phyloP scores from a whole-genome alignment of 352 stramenopile genomes.

The Pilasporangium apinafurcum region DNA sequence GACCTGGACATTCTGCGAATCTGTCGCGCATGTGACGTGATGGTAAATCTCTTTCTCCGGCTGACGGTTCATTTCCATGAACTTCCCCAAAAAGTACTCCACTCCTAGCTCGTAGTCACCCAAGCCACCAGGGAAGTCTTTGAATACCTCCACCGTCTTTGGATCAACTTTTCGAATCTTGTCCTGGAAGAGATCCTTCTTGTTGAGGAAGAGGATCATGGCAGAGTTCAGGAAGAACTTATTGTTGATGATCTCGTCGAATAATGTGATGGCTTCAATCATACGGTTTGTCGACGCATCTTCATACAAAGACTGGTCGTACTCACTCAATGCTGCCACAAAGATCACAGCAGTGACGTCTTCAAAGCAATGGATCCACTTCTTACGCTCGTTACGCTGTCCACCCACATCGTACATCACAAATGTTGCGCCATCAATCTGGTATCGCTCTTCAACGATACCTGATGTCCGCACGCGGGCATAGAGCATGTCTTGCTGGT shows the following conservation, averaged over 20 bases:
- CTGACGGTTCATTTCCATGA: conserved; percentile 93
- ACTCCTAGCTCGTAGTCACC: conserved; percentile 85
- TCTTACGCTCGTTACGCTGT: conserved; percentile 95
- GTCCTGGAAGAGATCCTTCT: conserved; percentile 95
- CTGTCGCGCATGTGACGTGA: conserved; percentile 95
- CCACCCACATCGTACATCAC: conserved; percentile 97
- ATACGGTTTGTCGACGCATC: conserved; percentile 92
- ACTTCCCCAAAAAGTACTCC: conserved; percentile 91
- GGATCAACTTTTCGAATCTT: conserved; percentile 95
- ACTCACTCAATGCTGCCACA: conserved; percentile 93
- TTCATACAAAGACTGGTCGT: conserved; percentile 94
- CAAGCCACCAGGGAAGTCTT: conserved; percentile 82
- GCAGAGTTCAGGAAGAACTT: conserved; percentile 90
- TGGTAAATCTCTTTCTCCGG: conserved; percentile 91
- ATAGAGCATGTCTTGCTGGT: conserved; percentile 94
- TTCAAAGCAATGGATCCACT: conserved; percentile 98
- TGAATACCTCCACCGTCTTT: conserved; percentile 87
- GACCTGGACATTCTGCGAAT: conserved; percentile 95
- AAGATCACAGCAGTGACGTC: conserved; percentile 96
- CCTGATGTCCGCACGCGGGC: conserved; percentile 93
- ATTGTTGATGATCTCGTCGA: conserved; percentile 95
- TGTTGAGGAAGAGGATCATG: conserved; percentile 98
- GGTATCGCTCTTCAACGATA: conserved; percentile 94
- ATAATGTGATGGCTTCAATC: conserved; percentile 93
- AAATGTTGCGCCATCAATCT: conserved; percentile 94